Conservation (phyloP, 164 flowering plant genomes). For the Tetrastigma voinierianum region DNA sequence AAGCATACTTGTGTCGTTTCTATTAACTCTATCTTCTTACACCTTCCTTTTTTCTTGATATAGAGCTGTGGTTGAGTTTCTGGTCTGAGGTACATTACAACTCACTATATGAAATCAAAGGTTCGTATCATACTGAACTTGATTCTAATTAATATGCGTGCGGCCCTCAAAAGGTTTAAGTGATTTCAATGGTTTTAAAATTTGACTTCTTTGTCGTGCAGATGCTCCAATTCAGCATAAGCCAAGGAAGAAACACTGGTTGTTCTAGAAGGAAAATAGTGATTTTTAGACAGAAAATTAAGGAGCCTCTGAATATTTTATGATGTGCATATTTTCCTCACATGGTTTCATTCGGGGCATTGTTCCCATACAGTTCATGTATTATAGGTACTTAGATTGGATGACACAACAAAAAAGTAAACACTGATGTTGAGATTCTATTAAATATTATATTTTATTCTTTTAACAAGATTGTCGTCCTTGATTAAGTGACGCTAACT, state of each 20-base stretch:
- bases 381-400: too few relatives aligned
- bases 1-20: background rate
- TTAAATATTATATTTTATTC: background rate
- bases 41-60: slow-evolving; percentile 16
- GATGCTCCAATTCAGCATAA: slow-evolving; percentile 51
- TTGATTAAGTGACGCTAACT: background rate
- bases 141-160: background rate
- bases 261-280: slow-evolving; percentile 44
- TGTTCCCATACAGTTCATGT: too few relatives aligned
- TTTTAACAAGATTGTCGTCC: background rate
- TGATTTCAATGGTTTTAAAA: background rate
- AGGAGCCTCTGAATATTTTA: background rate
- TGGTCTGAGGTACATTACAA: slow-evolving; percentile 98
- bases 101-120: slow-evolving; percentile 72
- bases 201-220: slow-evolving; percentile 21
- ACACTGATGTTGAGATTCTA: background rate
- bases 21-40: background rate
- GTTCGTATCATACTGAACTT: slow-evolving; percentile 33
- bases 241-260: slow-evolving; percentile 84
- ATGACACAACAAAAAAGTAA: too few relatives aligned
- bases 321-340: background rate
- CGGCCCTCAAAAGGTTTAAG: background rate
- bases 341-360: background rate
- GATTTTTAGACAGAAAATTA: background rate
- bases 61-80: slow-evolving; percentile 91